Evolutionary conservation across 345 rosid species (phyloP).

Genomic region (Murraya koenigii): DNA sequence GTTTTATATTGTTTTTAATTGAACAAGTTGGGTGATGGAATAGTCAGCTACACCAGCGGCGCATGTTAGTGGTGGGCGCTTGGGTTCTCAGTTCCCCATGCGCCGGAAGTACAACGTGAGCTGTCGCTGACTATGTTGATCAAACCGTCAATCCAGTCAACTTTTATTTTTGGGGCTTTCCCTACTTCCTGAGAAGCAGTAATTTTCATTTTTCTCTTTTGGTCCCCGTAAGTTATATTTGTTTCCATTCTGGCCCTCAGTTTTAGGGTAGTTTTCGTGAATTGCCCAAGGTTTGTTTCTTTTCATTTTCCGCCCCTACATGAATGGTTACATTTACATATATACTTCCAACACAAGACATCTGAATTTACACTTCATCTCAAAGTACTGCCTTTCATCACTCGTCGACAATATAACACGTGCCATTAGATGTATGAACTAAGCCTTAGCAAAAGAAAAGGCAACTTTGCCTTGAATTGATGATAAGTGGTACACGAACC

Average conservation of each 20-base stretch:
- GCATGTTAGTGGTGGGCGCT: constrained; percentile 7
- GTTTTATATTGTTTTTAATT: not conserved
- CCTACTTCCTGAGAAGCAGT: no score
- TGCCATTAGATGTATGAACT: not conserved
- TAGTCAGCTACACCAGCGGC: not conserved
- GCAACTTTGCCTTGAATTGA: not conserved
- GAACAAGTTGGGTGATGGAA: not conserved
- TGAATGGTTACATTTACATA: no score
- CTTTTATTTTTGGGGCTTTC: not conserved
- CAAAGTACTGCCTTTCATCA: no score
- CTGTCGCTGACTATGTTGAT: not conserved
- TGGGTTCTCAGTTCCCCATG: constrained; percentile 9
- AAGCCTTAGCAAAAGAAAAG: not conserved
- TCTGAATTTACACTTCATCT: no score
- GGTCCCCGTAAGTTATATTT: no score
- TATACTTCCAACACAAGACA: no score
- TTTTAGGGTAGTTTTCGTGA: no score
- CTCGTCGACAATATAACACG: not conserved
- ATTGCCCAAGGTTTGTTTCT: no score
- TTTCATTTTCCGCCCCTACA: no score
- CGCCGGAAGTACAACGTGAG: constrained; percentile 14
- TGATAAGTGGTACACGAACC: not conserved
- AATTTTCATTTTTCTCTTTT: no score
- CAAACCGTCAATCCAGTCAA: not conserved
- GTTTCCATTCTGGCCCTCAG: no score